Evolutionary conservation across 2,329 filamentous ascomycete species (phyloP).

Genomic region (Didymella exigua): DNA sequence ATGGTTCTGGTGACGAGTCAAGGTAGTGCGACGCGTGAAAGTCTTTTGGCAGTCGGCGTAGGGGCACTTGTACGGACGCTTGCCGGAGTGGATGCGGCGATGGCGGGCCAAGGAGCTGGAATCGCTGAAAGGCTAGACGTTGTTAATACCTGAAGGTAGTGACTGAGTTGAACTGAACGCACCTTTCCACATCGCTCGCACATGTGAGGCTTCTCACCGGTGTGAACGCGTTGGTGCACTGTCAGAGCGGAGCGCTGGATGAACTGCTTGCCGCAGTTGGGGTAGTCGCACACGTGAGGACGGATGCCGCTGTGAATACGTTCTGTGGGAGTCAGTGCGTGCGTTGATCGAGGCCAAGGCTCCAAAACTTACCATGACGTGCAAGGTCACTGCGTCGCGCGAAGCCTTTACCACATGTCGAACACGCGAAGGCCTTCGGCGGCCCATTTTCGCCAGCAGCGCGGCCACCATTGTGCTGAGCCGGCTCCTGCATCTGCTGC

Average conservation of each 20-base stretch:
- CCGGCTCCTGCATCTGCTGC: conserved; percentile 44
- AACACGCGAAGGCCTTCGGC: conserved; percentile 84
- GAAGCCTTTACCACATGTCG: conserved; percentile 88
- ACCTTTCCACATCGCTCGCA: conserved; percentile 97
- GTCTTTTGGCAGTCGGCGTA: conserved; percentile 98
- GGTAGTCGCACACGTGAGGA: conserved; percentile 90
- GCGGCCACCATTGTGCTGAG: conserved; percentile 50
- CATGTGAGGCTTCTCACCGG: conserved; percentile 97
- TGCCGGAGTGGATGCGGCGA: conserved; percentile 92
- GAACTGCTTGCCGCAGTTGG: conserved; percentile 91
- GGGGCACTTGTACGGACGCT: conserved; percentile 95
- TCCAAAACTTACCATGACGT: conserved; percentile 76
- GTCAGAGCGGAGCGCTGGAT: conserved; percentile 96
- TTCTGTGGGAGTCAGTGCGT: conserved; percentile 63
- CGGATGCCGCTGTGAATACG: conserved; percentile 91
- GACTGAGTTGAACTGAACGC: conserved; percentile 37
- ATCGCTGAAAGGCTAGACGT: conserved; percentile 84
- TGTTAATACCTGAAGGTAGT: conserved; percentile 28
- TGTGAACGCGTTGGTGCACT: conserved; percentile 93
- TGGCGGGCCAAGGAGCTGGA: conserved; percentile 93
- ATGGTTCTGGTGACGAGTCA: conserved; percentile 94
- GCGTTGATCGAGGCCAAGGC: conserved; percentile 40
- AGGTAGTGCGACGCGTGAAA: conserved; percentile 91
- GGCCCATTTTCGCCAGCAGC: conserved; percentile 56
- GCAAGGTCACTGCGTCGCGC: conserved; percentile 92